Conservation (phyloP, 805 yeast species). For the Lipomyces yamadae region DNA sequence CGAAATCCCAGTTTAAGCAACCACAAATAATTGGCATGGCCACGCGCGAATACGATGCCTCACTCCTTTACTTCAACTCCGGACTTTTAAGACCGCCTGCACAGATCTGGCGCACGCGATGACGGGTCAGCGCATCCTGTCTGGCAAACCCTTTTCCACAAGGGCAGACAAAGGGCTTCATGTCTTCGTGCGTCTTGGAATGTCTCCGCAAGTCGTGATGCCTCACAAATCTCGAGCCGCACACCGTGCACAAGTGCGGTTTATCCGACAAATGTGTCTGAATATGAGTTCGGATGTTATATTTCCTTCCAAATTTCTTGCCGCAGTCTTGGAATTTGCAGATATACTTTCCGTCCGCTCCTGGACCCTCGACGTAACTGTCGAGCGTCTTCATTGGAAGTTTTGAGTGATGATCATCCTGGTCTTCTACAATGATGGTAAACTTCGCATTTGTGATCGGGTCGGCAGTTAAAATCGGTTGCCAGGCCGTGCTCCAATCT, state of each 20-base stretch:
- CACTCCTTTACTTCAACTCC: not conserved
- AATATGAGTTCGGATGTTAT: slow-evolving; percentile 91
- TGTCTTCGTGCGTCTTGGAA: slow-evolving; percentile 79
- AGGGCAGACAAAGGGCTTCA: slow-evolving; percentile 69
- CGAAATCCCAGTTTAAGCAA: not conserved
- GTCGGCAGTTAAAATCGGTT: slow-evolving; percentile 34
- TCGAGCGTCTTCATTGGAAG: slow-evolving; percentile 27
- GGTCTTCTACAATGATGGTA: slow-evolving; percentile 17
- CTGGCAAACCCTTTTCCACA: slow-evolving; percentile 95
- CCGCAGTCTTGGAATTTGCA: slow-evolving; percentile 82
- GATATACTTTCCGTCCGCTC: slow-evolving; percentile 67
- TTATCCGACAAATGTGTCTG: slow-evolving; percentile 95
- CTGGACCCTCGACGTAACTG: slow-evolving; percentile 42
- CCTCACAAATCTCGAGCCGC: slow-evolving; percentile 87
- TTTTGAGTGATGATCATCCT: slow-evolving; percentile 9
- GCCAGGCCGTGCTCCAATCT: slow-evolving; percentile 30
- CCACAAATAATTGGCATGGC: not conserved
- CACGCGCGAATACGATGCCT: not conserved
- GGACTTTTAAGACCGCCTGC: slow-evolving; percentile 11
- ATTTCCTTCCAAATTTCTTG: slow-evolving; percentile 82
- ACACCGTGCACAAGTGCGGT: slow-evolving; percentile 78
- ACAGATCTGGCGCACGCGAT: slow-evolving; percentile 78
- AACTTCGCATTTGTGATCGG: slow-evolving; percentile 27
- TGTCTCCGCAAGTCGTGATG: slow-evolving; percentile 95
- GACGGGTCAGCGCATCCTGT: slow-evolving; percentile 85